These are phyloP conservation scores for Clavispora asparagi DNA, from an alignment of 805 yeast genomes.

Conservation along the genomic window DNA sequence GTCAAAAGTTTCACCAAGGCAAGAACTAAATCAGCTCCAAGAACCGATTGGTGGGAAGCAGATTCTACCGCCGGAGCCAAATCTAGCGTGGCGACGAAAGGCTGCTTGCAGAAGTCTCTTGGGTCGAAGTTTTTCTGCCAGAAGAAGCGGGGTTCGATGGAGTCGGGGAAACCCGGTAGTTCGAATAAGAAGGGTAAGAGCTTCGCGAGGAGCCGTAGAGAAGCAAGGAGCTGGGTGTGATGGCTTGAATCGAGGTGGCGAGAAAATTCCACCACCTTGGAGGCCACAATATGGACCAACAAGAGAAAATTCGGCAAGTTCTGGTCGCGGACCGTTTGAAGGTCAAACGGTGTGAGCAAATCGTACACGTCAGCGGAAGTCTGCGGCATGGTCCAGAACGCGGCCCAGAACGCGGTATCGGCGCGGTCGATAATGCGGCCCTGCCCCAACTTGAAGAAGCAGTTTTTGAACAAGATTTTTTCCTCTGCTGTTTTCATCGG, in stretches of 20 bases:
- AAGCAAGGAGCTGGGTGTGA: slow-evolving; percentile 46
- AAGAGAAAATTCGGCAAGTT: slow-evolving; percentile 54
- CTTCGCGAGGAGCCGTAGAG: slow-evolving; percentile 60
- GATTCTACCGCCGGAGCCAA: not conserved
- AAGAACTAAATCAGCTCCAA: slow-evolving; percentile 9
- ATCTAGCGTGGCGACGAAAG: not conserved
- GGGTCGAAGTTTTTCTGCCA: slow-evolving; percentile 42
- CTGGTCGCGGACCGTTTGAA: slow-evolving; percentile 53
- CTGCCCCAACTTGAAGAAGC: slow-evolving; percentile 54
- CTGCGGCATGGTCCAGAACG: slow-evolving; percentile 36
- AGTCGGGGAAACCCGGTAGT: slow-evolving; percentile 20
- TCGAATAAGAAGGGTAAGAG: slow-evolving; percentile 68
- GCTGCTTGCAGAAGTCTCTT: not conserved
- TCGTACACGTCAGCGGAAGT: slow-evolving; percentile 54
- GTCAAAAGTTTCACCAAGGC: slow-evolving; percentile 46
- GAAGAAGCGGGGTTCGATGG: slow-evolving; percentile 26
- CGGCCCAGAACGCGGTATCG: slow-evolving; percentile 26
- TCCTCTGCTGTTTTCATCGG: slow-evolving; percentile 75
- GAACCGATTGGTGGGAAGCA: not conserved
- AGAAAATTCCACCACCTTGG: slow-evolving; percentile 19
- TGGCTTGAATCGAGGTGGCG: slow-evolving; percentile 1
- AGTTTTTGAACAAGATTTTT: slow-evolving; percentile 53
- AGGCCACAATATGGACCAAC: slow-evolving; percentile 36
- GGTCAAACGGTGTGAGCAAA: slow-evolving; percentile 51
- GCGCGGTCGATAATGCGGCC: slow-evolving; percentile 27